Evolutionary conservation across 2,329 filamentous ascomycete genomes (phyloP), one percentile per base, ranked within the genome.

Genomic region (Alternaria postmessia): DNA sequence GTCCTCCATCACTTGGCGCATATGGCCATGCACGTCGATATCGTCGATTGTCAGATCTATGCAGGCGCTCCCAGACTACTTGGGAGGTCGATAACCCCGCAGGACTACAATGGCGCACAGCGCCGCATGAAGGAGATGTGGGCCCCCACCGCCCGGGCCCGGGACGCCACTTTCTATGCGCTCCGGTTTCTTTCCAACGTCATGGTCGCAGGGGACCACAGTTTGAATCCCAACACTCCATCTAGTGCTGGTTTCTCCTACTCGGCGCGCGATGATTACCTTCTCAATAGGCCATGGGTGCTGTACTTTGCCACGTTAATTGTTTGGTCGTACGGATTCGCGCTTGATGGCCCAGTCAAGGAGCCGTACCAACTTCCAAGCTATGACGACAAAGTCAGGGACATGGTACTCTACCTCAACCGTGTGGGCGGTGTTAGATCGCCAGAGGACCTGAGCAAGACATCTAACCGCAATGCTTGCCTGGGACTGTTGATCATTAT

Each of bases 21-120:
- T 78, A 97, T 99, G 92, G 93, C 93, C 3, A 97, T 97, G 86
- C 93, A 98, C 74, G 93, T 96, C 24, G 94, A 98, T 74, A 93
- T 98, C 54, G 92, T 96, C n/a, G 94, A 98, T 77, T 94, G 93
- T 72, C 94, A 98, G 79, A 96, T 98, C 66, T 97, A 95, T 77
- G 95, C 94, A 5, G 89, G 94, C 8, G 93, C 94, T 1, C 92
- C 90, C 68, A 86, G 94, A 30, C 85, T 97, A 2, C 87, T 98
- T 4, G 94, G 95, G 22, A 89, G 94, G 47, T 89, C 90, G 0
- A 96, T 98, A 62, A 93, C 92, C 1, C 84, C 88, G 2, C 88
- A 92, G 63, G 95, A 98, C 78, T 89, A 95, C 57, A 89, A 85
- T 64, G 90, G 88, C 51, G 93, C 93, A 3, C 88, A 92, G 67